Evolutionary conservation across 1,284 basidiomycete genomes (phyloP), one percentile per base, ranked within the genome.

Genomic region (Xanthoconium separans): DNA sequence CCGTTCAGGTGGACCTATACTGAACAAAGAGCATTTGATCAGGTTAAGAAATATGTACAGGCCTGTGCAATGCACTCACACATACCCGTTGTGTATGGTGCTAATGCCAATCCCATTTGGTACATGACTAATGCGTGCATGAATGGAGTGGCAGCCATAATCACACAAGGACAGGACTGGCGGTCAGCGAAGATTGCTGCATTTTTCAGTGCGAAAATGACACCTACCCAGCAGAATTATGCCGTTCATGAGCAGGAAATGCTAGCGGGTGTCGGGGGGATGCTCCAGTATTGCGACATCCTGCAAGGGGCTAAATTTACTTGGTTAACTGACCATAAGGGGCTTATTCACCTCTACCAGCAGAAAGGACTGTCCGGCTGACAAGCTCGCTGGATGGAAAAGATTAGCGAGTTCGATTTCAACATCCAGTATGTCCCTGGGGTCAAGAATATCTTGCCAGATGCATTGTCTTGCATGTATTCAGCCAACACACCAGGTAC

Each of bases 161-260:
- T 47, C 7, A 2, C 45, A 0, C 45, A 37, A 3, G 45, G 45
- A 2, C 2, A 2, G 5, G 16, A 47, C 16, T 47, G 45, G 45
- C 24, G 29, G 10, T 5, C 22, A 0, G 16, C 45, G 1, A 4
- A 2, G 1, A 71, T 74, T 0, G 73, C 73, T 0, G 74, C 70
- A 1, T 77, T 78, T 46, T 72, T 74, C 59, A 77, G 72, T 0
- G 65, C 67, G 8, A 77, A 78, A 37, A 73, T 61, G 20, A 47
- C 1, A 0, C 2, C 51, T 0, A 15, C 59, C 0, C 60, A 61
- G 55, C 70, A 73, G 29, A 76, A 75, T 34, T 77, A 77, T 11
- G 37, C 53, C 0, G 50, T 61, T 0, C 56, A 61, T 15, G 53
- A 64, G 29, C 57, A 63, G 3, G 60, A 58, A 8, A 49, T 63